Base-by-base conservation (phyloP, 306 rosid genomes). In the Myrica gale region DNA sequence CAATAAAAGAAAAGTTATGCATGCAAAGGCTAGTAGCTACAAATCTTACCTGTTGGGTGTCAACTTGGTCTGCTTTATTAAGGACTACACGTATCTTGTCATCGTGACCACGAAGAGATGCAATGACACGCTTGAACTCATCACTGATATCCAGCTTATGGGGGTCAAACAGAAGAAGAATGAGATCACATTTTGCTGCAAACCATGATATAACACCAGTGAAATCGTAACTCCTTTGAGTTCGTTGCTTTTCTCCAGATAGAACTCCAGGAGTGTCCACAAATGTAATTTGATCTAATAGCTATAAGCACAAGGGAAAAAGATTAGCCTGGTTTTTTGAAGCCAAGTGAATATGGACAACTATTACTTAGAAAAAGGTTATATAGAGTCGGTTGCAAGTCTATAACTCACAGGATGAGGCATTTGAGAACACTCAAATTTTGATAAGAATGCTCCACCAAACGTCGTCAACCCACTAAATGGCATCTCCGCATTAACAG, bases 201-300 rank as follows among this genome's bases (percentile, higher is more conserved):
- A 92, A 92, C 99, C 99, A 92, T 9, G 99, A 92, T 66, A 90
- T 94, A 53, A 92, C 99, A 80, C 96, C 99, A 56, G 97, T 92
- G 85, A 95, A 95, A 83, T 92, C 97, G 78, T 95, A 95, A 82
- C 96, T 90, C 72, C 99, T 70, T 81, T 95, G 92, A 46, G 97
- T 95, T 82, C 97, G 91, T 88, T 95, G 97, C 84, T 95, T 95
- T 84, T 95, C 99, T 71, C 96, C 98, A 53, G 99, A 95, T 26
- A 95, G 84, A 79, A 95, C 99, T 48, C 99, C 97, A 74, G 99
- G 99, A 77, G 97, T 95, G 74, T 95, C 99, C 77, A 90, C 97
- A 67, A 95, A 74, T 72, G 91, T 95, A 75, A 95, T 74, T 82
- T 90, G 92, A 83, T 95, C 89, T 52, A 95, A 83, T 76, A 92